Percentiles rank a stretch among this genome's conserved stretches.
Conservation (phyloP, 495 filamentous ascomycete genomes). For the Penicillium pulvis region DNA sequence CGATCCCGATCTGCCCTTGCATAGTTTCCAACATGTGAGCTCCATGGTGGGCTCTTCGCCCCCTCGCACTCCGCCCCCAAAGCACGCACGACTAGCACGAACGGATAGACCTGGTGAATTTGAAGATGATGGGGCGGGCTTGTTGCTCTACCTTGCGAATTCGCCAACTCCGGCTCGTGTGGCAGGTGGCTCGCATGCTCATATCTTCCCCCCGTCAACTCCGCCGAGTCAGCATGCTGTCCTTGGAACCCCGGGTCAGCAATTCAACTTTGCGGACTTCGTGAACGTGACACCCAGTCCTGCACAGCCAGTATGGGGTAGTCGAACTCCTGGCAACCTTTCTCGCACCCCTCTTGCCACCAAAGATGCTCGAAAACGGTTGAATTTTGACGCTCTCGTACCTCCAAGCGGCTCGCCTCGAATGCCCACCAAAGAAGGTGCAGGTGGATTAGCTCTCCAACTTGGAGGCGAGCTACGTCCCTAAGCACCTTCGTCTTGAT, state of each 20-base stretch:
- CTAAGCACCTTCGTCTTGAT: conserved; percentile 11
- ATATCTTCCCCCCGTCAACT: conserved; percentile 75
- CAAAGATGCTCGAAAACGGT: conserved; percentile 57
- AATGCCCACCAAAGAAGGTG: conserved; percentile 31
- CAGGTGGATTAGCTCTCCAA: conserved; percentile 38
- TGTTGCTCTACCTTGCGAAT: conserved; percentile 88
- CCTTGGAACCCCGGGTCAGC: conserved; percentile 60
- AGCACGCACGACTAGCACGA: conserved; percentile 53
- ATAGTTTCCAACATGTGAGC: conserved; percentile 64
- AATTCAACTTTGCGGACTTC: conserved; percentile 95
- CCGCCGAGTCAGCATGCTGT: conserved; percentile 78
- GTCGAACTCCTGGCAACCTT: conserved; percentile 55
- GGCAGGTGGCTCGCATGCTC: conserved; percentile 36
- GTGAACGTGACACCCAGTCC: conserved; percentile 96
- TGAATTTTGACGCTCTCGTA: conserved; percentile 69
- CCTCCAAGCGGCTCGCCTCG: conserved; percentile 49
- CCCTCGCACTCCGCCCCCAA: conserved; percentile 77
- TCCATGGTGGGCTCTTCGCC: conserved; percentile 70
- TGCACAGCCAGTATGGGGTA: conserved; percentile 79
- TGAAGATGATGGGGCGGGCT: conserved; percentile 84
- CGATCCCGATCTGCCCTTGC: conserved; percentile 66
- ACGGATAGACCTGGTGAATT: conserved; percentile 41
- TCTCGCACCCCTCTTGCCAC: conserved; percentile 61
- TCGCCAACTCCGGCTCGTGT: conserved; percentile 81
- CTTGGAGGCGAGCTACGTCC: conserved; percentile 48